Base-by-base conservation (phyloP, 2,329 filamentous ascomycete genomes). In the Aspergillus texensis region DNA sequence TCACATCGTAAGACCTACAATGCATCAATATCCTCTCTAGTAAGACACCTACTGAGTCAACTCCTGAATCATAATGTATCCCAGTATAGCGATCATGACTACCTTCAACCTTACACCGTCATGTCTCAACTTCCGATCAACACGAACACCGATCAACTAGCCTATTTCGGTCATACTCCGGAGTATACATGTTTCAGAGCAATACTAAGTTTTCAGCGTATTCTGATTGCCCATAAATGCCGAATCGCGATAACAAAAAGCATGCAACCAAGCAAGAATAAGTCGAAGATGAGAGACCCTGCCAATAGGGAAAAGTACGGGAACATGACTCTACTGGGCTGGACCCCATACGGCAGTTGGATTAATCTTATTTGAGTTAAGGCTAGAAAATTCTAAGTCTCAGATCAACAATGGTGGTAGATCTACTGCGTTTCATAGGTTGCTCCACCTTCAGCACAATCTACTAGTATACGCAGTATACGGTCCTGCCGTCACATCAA, bases 371-470 rank as follows among this genome's bases (percentile, higher is more conserved):
- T 36, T 39, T 55, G 21, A 39, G 52, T 39, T 55, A 10, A 26
- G 10, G 30, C 52, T 55, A 55, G 52, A 55, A 39, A 36, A 26
- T 39, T 55, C 52, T 8, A 34, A 55, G n/a, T 55, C n/a, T 55
- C 52, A 26, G n/a, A 41, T 39, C 32, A 19, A n/a, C 16, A 41
- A 41, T 41, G 32, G 24, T 4, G 21, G 34, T 39, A 32, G 28
- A 26, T 55, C 34, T 55, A 24, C 34, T 4, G n/a, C 26, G 52
- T 55, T 41, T 39, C 52, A 55, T 10, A 16, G 16, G 14, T 5
- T 3, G 26, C 24, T 30, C 26, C 46, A 30, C 26, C 1, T 26
- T 19, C 12, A 28, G 6, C 46, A n/a, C 26, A 30, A 10, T n/a
- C 16, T 19, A 28, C 24, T 26, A 26, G 26, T 26, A 26, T 26